These are phyloP conservation scores for Dryas drummondii DNA, from an alignment of 306 rosid genomes.

Conservation along the genomic window DNA sequence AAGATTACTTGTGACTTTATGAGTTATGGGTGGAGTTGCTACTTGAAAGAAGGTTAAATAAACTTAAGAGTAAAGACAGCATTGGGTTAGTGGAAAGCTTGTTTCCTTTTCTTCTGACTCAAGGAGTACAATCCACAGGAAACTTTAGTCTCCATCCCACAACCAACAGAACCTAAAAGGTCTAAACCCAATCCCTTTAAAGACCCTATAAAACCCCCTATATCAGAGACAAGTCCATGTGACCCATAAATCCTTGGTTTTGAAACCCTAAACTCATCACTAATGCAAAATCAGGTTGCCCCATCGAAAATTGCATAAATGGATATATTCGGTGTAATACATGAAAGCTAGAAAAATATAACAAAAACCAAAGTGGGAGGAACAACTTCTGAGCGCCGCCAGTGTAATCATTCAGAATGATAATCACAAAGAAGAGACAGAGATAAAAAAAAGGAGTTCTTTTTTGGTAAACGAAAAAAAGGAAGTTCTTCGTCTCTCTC, in stretches of 20 bases:
- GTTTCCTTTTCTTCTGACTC: conserved; percentile 13
- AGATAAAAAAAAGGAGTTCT: neutral
- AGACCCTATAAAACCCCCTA: conserved; percentile 34
- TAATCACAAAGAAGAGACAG: conserved; percentile 41
- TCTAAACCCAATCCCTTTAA: conserved; percentile 6
- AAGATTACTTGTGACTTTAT: too few species aligned
- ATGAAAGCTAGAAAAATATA: conserved; percentile 12
- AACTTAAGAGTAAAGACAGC: too few species aligned
- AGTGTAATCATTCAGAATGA: conserved; percentile 71
- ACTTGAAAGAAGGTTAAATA: too few species aligned
- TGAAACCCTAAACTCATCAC: conserved; percentile 34
- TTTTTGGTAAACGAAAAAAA: too few species aligned
- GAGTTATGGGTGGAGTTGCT: too few species aligned
- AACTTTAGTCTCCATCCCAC: neutral
- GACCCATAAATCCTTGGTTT: conserved; percentile 52
- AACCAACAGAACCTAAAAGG: conserved; percentile 30
- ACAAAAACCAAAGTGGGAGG: conserved; percentile 48
- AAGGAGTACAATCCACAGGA: conserved; percentile 22
- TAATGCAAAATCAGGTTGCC: conserved; percentile 15
- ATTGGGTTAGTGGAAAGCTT: too few species aligned
- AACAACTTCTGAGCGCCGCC: conserved; percentile 91
- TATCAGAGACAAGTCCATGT: conserved; percentile 80
- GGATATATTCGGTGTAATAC: conserved; percentile 10
- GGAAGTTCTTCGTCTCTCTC: too few species aligned
- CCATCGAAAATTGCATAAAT: neutral